Conservation (phyloP, 176 grass and related monocot species). For the Triticum monococcum region DNA sequence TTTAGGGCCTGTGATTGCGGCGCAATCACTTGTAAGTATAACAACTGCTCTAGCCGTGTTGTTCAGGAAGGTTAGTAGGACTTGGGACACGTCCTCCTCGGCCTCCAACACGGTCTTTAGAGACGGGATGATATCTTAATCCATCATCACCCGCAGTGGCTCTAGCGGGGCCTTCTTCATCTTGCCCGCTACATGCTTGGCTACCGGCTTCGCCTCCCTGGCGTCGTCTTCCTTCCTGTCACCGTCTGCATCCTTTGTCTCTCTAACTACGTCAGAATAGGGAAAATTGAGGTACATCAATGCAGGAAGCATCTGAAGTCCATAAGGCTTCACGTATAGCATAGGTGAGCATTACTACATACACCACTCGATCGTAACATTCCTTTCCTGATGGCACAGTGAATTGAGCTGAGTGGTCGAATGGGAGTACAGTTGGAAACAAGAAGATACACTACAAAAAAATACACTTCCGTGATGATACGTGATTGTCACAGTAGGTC, state of each 20-base stretch:
- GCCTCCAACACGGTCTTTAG: slow-evolving; percentile 59
- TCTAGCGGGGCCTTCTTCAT: slow-evolving; percentile 60
- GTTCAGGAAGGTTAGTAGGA: slow-evolving; percentile 74
- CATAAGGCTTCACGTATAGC: neutral
- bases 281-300: neutral
- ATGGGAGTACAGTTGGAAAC: neutral
- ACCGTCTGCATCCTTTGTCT: slow-evolving; percentile 31
- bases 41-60: slow-evolving; percentile 59
- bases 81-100: slow-evolving; percentile 72
- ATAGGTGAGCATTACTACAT: neutral
- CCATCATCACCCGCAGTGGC: slow-evolving; percentile 81
- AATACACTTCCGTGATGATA: too few species aligned
- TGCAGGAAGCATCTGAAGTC: neutral
- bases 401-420: neutral
- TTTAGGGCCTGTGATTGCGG: too few species aligned
- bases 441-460: too few species aligned
- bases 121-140: slow-evolving; percentile 82
- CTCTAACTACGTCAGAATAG: slow-evolving; percentile 6
- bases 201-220: slow-evolving; percentile 32
- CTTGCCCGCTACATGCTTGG: slow-evolving; percentile 44
- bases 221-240: slow-evolving; percentile 36
- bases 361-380: neutral
- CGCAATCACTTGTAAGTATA: neutral
- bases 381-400: neutral
- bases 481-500: too few species aligned